Conservation (phyloP, 225 moss, liverwort and hornwort species). For the Takakia lepidozioides region DNA sequence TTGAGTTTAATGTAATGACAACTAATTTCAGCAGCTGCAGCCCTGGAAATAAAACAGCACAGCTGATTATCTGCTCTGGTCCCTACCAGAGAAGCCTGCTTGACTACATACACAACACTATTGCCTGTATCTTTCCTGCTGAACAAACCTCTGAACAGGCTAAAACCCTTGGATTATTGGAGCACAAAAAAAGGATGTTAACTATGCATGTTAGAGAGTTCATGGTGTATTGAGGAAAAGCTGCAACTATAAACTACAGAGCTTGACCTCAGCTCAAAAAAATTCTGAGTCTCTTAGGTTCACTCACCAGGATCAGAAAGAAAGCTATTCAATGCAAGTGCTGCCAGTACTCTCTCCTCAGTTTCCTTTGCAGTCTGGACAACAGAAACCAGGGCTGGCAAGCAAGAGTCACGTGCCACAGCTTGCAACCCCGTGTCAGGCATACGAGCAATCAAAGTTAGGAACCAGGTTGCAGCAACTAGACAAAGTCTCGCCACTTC, state of each 20-base stretch:
- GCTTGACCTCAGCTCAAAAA: background rate
- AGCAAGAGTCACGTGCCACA: conserved; percentile 26
- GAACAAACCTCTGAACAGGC: no score
- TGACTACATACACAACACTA: no score
- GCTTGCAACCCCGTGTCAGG: conserved; percentile 24
- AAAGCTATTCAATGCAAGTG: conserved; percentile 28
- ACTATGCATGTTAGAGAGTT: no score
- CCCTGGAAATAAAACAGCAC: no score
- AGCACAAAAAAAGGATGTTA: no score
- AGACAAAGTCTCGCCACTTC: conserved; percentile 29
- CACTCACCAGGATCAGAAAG: conserved; percentile 25
- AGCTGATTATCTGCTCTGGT: no score
- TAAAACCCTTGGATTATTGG: no score
- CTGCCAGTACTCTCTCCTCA: conserved; percentile 37
- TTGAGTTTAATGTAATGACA: no score
- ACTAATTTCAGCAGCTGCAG: no score
- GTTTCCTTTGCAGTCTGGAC: conserved; percentile 25
- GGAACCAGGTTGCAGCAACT: conserved; percentile 33
- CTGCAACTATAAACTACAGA: background rate
- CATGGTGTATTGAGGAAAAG: background rate
- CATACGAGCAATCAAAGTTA: conserved; percentile 17
- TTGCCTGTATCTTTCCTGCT: no score
- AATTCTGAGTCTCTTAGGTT: background rate
- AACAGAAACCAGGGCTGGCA: conserved; percentile 29
- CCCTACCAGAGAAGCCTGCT: no score